Evolutionary conservation across 768 basidiomycete genomes (phyloP).

Genomic region (Omphalotus guepiniiformis): DNA sequence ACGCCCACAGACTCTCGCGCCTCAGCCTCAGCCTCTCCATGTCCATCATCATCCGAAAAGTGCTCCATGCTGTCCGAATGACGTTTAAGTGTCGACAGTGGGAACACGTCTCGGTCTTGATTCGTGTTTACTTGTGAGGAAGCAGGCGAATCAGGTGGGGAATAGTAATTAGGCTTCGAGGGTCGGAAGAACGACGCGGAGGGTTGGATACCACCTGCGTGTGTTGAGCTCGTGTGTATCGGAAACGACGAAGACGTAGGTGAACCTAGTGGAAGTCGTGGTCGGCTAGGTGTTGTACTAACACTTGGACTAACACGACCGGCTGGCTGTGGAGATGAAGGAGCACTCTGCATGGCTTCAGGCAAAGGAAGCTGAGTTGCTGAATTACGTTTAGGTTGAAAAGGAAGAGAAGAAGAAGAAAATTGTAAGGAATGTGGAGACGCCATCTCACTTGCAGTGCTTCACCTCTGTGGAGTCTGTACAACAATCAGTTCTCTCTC

Average conservation of each 20-base stretch:
- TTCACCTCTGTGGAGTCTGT: no score
- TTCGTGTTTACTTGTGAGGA: slow-evolving; percentile 25
- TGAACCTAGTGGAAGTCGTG: background rate
- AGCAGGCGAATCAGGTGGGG: slow-evolving; percentile 33
- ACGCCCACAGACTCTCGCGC: slow-evolving; percentile 30
- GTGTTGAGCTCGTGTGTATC: slow-evolving; percentile 39
- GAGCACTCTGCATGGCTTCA: slow-evolving; percentile 1
- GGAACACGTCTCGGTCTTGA: slow-evolving; percentile 26
- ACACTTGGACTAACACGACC: background rate
- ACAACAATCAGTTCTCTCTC: no score
- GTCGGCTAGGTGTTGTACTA: slow-evolving; percentile 1
- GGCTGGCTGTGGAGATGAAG: background rate
- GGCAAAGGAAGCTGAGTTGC: slow-evolving; percentile 8
- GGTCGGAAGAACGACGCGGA: slow-evolving; percentile 78
- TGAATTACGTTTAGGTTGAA: slow-evolving; percentile 5
- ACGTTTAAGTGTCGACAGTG: slow-evolving; percentile 37
- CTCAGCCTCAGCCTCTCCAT: slow-evolving; percentile 22
- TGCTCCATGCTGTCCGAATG: slow-evolving; percentile 42
- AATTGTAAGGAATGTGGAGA: slow-evolving; percentile 13
- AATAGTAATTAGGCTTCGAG: slow-evolving; percentile 51
- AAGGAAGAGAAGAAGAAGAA: slow-evolving; percentile 3
- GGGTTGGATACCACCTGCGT: slow-evolving; percentile 73
- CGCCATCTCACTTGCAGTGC: no score
- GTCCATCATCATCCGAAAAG: slow-evolving; percentile 22
- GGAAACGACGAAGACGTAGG: slow-evolving; percentile 7